These are phyloP conservation scores for Diaporthe humulicola DNA, from an alignment of 2,329 filamentous ascomycete genomes.

Conservation along the genomic window DNA sequence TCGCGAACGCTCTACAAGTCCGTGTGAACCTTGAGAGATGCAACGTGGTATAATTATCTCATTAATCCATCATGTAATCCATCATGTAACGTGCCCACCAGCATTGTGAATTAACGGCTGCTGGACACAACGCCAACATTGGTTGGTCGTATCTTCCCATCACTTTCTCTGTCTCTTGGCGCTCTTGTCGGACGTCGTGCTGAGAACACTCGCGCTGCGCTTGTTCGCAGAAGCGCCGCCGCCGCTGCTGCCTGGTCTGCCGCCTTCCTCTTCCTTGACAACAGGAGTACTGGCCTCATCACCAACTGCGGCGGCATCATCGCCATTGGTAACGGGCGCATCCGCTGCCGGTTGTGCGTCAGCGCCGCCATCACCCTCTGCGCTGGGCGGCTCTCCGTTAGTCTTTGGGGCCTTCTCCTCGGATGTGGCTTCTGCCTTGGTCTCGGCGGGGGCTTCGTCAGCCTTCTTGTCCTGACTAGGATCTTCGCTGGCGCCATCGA, in stretches of 20 bases:
- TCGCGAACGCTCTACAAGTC: background rate
- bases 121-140: background rate
- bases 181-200: slow-evolving; percentile 75
- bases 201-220: slow-evolving; percentile 86
- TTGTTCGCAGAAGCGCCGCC: slow-evolving; percentile 66
- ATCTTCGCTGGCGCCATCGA: slow-evolving; percentile 40
- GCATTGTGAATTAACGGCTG: background rate
- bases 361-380: slow-evolving; percentile 37
- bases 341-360: slow-evolving; percentile 38
- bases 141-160: slow-evolving; percentile 43
- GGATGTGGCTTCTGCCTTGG: slow-evolving; percentile 6
- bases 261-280: slow-evolving; percentile 46
- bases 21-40: background rate
- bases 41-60: slow-evolving; percentile 16
- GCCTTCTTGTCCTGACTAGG: slow-evolving; percentile 36
- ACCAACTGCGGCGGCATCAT: slow-evolving; percentile 8
- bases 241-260: slow-evolving; percentile 55
- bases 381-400: slow-evolving; percentile 36
- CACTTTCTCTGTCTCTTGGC: slow-evolving; percentile 70
- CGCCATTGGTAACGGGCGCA: slow-evolving; percentile 10
- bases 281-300: slow-evolving; percentile 38
- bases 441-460: slow-evolving; percentile 38
- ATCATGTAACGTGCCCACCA: slow-evolving; percentile 1
- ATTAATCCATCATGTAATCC: background rate
- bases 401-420: slow-evolving; percentile 32